Base-by-base conservation (phyloP, 208 protist species). In the Kentomonas sorsogonicus region DNA sequence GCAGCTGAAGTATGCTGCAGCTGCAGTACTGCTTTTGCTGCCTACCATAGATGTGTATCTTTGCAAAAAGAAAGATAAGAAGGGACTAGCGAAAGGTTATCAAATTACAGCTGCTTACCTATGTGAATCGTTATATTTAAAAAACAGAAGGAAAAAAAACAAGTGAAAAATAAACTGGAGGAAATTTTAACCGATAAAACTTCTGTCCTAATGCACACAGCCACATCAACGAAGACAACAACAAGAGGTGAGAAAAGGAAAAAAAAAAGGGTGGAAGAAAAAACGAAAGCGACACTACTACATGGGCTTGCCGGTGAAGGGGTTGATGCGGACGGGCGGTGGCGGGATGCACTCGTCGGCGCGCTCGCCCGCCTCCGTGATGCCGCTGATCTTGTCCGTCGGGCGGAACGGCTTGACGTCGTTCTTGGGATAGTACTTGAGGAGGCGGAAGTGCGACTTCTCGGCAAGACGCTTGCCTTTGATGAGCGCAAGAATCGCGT, bases 361-460 rank as follows among this genome's bases (percentile, higher is more conserved):
- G 18, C 50, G 57, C 59, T 94, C 87, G 10, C 83, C 83, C 72
- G 79, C 86, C 54, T 94, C 87, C 0, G 83, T 90, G 44, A 94
- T 90, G 36, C 87, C 87, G 48, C 87, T 91, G 25, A 94, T 77
- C 67, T 94, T 94, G 40, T 72, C 82, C 69, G 82, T 90, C 11
- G 87, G 87, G 4, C 87, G 75, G 51, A 94, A 94, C 22, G 60
- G 55, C 52, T 73, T 68, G 23, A 89, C 59, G 60, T 91, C 83
- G 57, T 94, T 94, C 47, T 80, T 83, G 29, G 87, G 65, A 59
- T 94, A 94, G 66, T 91, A 94, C 67, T 94, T 94, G 26, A 94
- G 70, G 29, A 89, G 50, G 0, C 83, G 83, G 51, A 91, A 94
- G 36, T 65, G 60, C 30, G 48, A 57, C 69, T 94, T 94, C 52